Base-by-base conservation (phyloP, 2,329 filamentous ascomycete species). In the Trichoderma atrobrunneum region DNA sequence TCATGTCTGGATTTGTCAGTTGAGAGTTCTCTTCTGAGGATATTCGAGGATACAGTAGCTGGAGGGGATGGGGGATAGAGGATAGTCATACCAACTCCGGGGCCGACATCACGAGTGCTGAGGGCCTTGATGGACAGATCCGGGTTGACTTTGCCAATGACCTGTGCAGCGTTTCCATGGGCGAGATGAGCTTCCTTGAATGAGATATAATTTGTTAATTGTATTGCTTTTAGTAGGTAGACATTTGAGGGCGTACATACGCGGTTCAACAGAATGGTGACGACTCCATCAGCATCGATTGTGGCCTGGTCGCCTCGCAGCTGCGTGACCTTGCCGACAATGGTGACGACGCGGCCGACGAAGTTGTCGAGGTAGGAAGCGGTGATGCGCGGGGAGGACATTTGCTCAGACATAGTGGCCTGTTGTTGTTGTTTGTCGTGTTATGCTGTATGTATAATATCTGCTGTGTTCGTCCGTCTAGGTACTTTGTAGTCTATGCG, bases 241-340 rank as follows among this genome's bases (percentile, higher is more conserved):
- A 68, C 43, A 39, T n/a, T 21, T 6, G 14, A 8, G n/a, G 14
- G 21, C 3, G 5, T 2, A 14, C 87, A 73, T 84, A 94, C 92
- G 65, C 91, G 87, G 79, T 93, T 94, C 75, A 98, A 81, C 21
- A 92, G 84, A 2, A 94, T 86, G 0, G 90, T 93, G 30, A 98
- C 88, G 26, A 90, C 87, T 0, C 95, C 95, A 30, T 90, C 91
- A 7, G 93, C 91, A 72, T 97, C 94, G 34, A 98, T 88, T 7
- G 90, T 89, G 0, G 94, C 95, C 65, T 89, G 88, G 67, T 96
- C 93, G 76, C 95, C 95, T 66, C 91, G 91, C 28, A 98, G 86
- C 78, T 96, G 91, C 5, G 89, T 88, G 61, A 98, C 94, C 78
- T 92, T 94, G 78, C 96, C 96, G 6, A 97, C 87, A 70, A 98